Evolutionary conservation across 257 asterid species (phyloP), one percentile per base, ranked within the genome.

Genomic region (Striga asiatica): DNA sequence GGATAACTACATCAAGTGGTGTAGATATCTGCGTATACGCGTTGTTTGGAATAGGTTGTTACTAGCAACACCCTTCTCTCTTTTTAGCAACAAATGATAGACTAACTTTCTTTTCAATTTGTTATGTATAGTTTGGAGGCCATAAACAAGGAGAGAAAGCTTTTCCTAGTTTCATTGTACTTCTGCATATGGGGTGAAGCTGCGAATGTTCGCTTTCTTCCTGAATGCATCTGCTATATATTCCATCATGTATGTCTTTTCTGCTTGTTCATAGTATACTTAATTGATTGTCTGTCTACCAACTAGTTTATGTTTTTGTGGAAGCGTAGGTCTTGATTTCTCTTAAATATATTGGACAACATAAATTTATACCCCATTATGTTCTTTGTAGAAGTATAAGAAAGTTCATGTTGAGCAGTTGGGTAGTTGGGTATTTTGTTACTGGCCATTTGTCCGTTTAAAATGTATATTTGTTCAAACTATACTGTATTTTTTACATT

Each of bases 111-210:
- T 50, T 25, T 54, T 25, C 25, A 25, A 64, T 50, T 63, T 60
- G 43, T 38, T 46, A 38, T 67, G 8, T 25, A 52, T 74, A 89
- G 98, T 72, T 70, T 91, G 77, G 98, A 91, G 64, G 97, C 98
- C 62, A 82, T 91, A 58, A 88, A 79, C 66, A 81, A 73, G 83
- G 98, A 91, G 67, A 78, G 95, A 69, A 87, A 77, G 74, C 93
- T 91, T 59, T 82, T 91, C 77, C 71, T 91, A 18, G 71, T 87
- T 58, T 77, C 98, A 34, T 73, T 91, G 17, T 91, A 91, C 77
- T 69, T 76, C 47, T 88, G 96, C 77, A 82, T 91, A 69, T 91
- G 98, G 98, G 98, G 98, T 68, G 98, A 91, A 84, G 98, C 98
- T 49, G 96, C 97, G 19, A 91, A 91, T 65, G 70, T 82, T 67